These are phyloP conservation scores for Arthrobotrys conoides DNA, from an alignment of 2,329 filamentous ascomycete genomes.

Conservation along the genomic window DNA sequence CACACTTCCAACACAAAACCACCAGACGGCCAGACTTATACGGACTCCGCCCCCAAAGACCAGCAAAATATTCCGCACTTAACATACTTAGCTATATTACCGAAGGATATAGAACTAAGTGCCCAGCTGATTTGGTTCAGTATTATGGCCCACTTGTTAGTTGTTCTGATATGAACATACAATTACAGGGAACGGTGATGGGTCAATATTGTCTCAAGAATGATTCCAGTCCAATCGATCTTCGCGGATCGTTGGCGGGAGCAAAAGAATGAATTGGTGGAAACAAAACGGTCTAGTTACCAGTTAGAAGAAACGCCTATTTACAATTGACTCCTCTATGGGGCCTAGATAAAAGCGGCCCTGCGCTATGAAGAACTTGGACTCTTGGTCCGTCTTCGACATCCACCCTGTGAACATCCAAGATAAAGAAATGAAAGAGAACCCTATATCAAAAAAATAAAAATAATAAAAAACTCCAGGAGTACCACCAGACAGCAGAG, in stretches of 20 bases:
- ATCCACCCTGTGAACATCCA: constrained; percentile 16
- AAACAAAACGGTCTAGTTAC: constrained; percentile 33
- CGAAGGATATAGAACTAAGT: neutral
- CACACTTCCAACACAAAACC: constrained; percentile 45
- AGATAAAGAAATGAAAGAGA: constrained; percentile 24
- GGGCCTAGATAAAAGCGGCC: constrained; percentile 16
- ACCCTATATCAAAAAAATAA: neutral
- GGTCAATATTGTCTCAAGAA: neutral
- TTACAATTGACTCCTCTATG: constrained; percentile 36
- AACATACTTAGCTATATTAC: constrained; percentile 4
- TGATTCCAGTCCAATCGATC: constrained; percentile 9
- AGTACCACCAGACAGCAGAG: neutral
- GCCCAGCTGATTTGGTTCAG: neutral
- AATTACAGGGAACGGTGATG: constrained; percentile 2
- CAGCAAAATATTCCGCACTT: neutral
- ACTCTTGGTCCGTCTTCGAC: constrained; percentile 20
- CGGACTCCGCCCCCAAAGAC: constrained; percentile 26
- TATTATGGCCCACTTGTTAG: constrained; percentile 1
- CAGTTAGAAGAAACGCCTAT: constrained; percentile 32
- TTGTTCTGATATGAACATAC: neutral
- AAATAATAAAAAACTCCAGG: neutral
- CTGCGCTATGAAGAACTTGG: constrained; percentile 25
- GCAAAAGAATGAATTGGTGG: constrained; percentile 20
- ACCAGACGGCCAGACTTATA: constrained; percentile 15
- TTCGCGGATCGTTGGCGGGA: neutral